Percentiles rank a stretch among this genome's conserved stretches.
These are phyloP conservation scores for Helotiales sp. DNA, from an alignment of 2,329 filamentous ascomycete species.

Conservation along the genomic window DNA sequence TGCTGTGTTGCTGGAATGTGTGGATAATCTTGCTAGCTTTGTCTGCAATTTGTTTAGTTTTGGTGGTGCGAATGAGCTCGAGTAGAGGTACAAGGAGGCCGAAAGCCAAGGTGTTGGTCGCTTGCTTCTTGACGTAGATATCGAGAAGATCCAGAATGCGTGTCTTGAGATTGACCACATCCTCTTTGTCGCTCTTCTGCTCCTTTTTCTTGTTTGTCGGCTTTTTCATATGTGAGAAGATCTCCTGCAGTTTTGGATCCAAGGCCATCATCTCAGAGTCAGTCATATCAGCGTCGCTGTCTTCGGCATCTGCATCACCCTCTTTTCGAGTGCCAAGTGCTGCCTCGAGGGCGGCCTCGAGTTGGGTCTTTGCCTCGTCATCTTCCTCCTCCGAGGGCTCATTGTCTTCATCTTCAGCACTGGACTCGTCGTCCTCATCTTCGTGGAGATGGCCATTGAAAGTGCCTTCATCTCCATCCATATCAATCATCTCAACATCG, in stretches of 20 bases:
- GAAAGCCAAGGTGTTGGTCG: conserved; percentile 65
- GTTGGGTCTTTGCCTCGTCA: conserved; percentile 43
- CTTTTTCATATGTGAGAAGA: conserved; percentile 78
- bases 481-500: conserved; percentile 51
- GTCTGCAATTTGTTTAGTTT: conserved; percentile 71
- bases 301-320: conserved; percentile 53
- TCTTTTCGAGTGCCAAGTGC: conserved; percentile 74
- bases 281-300: conserved; percentile 80
- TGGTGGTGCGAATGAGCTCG: conserved; percentile 73
- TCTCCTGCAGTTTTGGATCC: conserved; percentile 78
- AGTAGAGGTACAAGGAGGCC: conserved; percentile 74
- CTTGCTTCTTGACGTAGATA: conserved; percentile 80
- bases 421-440: conserved; percentile 43
- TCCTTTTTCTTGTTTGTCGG: conserved; percentile 72
- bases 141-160: conserved; percentile 85
- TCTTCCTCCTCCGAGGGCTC: conserved; percentile 40
- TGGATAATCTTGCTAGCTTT: conserved; percentile 73
- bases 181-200: conserved; percentile 83
- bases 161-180: conserved; percentile 92
- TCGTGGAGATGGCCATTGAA: conserved; percentile 40
- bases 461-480: conserved; percentile 44
- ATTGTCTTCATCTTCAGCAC: conserved; percentile 46
- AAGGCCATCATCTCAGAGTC: conserved; percentile 94
- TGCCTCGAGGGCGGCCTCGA: conserved; percentile 72
- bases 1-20: conserved; percentile 70